phyloP scores from a whole-genome alignment of 2,329 filamentous ascomycete species.

The Aspergillus transmontanensis region DNA sequence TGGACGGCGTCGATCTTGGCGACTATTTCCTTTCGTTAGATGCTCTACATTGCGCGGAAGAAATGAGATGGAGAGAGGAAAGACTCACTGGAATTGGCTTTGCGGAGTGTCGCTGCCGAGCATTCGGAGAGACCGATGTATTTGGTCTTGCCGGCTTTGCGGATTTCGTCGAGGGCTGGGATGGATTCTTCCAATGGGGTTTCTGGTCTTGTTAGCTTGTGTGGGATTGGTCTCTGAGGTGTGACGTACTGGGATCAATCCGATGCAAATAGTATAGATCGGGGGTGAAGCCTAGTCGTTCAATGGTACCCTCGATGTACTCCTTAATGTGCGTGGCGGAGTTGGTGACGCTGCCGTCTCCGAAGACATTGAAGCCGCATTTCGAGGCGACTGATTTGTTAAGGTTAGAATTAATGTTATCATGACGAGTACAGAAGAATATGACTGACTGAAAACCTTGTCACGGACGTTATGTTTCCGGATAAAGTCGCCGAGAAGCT shows the following conservation, averaged over 20 bases:
- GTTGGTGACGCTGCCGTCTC: constrained; percentile 44
- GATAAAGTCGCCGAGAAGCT: constrained; percentile 54
- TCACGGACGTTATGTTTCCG: constrained; percentile 54
- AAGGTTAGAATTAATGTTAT: neutral
- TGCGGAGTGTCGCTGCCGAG: constrained; percentile 48
- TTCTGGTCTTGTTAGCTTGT: constrained; percentile 22
- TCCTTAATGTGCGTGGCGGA: constrained; percentile 49
- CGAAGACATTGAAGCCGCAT: constrained; percentile 48
- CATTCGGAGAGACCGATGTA: constrained; percentile 54
- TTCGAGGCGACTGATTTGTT: constrained; percentile 49
- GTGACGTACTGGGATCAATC: constrained; percentile 46
- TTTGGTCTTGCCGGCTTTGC: constrained; percentile 51
- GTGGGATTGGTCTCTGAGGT: too few species aligned
- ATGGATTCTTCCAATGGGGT: constrained; percentile 54
- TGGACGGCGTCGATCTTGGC: constrained; percentile 52
- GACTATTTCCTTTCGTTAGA: constrained; percentile 35
- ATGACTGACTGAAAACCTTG: constrained; percentile 49
- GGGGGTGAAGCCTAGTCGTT: constrained; percentile 51
- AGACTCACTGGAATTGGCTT: constrained; percentile 46
- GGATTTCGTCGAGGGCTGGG: constrained; percentile 49
- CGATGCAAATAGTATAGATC: constrained; percentile 51
- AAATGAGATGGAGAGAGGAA: too few species aligned
- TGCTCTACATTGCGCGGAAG: too few species aligned
- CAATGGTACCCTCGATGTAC: constrained; percentile 53
- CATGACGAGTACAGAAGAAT: neutral